Conservation (phyloP, 192 early-diverging fungal genomes). For the Dissophora globulifera region DNA sequence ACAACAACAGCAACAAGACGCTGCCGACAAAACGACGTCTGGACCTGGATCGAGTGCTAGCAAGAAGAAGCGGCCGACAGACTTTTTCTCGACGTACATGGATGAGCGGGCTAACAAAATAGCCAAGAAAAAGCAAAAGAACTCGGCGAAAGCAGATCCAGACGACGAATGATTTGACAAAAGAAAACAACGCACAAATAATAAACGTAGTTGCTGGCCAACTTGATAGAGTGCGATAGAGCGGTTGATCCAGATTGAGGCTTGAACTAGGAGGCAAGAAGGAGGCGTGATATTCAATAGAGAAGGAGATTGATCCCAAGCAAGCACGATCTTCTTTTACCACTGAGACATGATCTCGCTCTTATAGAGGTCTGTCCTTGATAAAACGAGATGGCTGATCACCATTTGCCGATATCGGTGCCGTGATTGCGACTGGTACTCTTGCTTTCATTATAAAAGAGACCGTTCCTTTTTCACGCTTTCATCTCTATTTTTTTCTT, state of each 20-base stretch:
- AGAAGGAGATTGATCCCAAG: too few species aligned
- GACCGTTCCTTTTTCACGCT: too few species aligned
- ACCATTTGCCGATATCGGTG: too few species aligned
- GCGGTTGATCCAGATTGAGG: too few species aligned
- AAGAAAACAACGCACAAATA: not conserved
- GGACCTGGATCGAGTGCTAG: not conserved
- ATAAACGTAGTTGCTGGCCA: not conserved
- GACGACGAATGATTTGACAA: constrained; percentile 26
- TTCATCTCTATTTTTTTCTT: too few species aligned
- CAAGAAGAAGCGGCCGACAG: constrained; percentile 41
- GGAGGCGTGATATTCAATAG: not conserved
- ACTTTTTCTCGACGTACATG: constrained; percentile 63
- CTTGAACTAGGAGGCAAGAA: too few species aligned
- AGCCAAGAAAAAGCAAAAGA: constrained; percentile 60
- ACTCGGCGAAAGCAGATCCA: constrained; percentile 18
- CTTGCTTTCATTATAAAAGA: too few species aligned
- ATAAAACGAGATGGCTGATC: too few species aligned
- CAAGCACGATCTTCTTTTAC: too few species aligned
- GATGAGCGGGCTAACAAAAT: constrained; percentile 58
- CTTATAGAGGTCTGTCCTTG: too few species aligned
- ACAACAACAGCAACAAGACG: not conserved
- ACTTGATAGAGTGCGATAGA: constrained; percentile 5
- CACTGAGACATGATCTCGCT: too few species aligned
- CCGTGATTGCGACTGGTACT: too few species aligned
- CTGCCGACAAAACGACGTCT: constrained; percentile 6